Conservation (phyloP, 768 basidiomycete species). For the Agaricus bisporus region DNA sequence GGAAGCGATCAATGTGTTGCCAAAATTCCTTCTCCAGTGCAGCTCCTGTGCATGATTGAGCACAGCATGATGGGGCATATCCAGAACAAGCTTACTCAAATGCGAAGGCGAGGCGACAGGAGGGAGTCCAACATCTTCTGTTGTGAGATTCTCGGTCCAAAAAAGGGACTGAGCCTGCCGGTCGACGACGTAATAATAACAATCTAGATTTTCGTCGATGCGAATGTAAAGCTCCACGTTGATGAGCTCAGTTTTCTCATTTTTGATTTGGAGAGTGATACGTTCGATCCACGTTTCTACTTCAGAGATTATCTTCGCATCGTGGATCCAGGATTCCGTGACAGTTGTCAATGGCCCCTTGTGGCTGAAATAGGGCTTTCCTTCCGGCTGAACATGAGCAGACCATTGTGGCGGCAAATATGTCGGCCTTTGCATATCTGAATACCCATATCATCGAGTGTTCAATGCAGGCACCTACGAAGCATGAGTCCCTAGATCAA, state of each 20-base stretch:
- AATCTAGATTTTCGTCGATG: conserved; percentile 32
- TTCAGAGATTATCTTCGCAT: conserved; percentile 24
- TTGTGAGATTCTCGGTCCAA: conserved; percentile 46
- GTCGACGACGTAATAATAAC: conserved; percentile 55
- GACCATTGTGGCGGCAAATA: conserved; percentile 41
- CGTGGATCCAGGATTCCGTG: conserved; percentile 49
- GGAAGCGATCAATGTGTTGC: conserved; percentile 53
- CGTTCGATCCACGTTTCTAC: conserved; percentile 30
- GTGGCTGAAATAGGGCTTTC: conserved; percentile 47
- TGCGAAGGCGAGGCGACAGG: conserved; percentile 45
- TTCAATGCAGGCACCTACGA: background rate
- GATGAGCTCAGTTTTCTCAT: conserved; percentile 27
- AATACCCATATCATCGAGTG: too few relatives aligned
- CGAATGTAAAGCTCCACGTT: conserved; percentile 48
- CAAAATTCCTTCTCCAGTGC: conserved; percentile 51
- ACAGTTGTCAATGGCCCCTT: conserved; percentile 32
- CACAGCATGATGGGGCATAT: background rate
- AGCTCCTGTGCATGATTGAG: conserved; percentile 26
- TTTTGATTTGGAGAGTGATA: conserved; percentile 25
- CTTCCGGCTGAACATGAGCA: conserved; percentile 50
- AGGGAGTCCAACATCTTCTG: conserved; percentile 37
- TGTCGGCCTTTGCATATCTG: conserved; percentile 24
- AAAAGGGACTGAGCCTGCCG: conserved; percentile 38
- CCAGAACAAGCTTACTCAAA: conserved; percentile 34
- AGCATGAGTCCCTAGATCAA: background rate